Evolutionary conservation across 306 rosid species (phyloP).

Genomic region (Hylodesmum podocarpum): DNA sequence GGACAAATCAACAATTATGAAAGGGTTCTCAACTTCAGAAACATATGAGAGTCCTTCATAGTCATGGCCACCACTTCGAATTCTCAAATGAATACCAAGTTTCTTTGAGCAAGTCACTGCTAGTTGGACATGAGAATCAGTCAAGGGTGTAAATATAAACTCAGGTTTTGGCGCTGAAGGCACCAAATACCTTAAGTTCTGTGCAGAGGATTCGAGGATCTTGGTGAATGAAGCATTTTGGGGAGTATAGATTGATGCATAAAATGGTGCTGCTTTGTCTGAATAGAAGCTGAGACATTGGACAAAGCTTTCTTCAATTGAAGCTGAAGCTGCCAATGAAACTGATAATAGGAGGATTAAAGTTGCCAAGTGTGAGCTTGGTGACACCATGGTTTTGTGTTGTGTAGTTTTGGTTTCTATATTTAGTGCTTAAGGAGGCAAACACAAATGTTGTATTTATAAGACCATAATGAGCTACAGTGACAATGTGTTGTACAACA

Average conservation of each 20-base stretch:
- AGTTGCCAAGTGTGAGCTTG: constrained; percentile 19
- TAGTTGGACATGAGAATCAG: constrained; percentile 63
- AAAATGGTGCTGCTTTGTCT: constrained; percentile 42
- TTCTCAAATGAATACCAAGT: constrained; percentile 55
- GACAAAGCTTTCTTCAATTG: constrained; percentile 41
- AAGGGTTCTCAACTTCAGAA: constrained; percentile 55
- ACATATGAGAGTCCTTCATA: constrained; percentile 84
- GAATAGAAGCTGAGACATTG: constrained; percentile 48
- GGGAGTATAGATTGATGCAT: constrained; percentile 33
- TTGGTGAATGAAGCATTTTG: constrained; percentile 37
- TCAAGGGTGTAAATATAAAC: constrained; percentile 62
- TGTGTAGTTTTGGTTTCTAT: constrained; percentile 15
- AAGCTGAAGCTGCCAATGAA: constrained; percentile 41
- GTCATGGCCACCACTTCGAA: constrained; percentile 86
- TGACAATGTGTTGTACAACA: background rate
- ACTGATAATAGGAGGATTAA: constrained; percentile 38
- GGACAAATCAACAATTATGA: constrained; percentile 55
- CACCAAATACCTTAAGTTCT: constrained; percentile 50
- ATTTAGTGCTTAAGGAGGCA: constrained; percentile 20
- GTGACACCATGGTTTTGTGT: constrained; percentile 38
- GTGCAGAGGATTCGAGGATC: constrained; percentile 54
- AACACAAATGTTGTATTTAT: constrained; percentile 12
- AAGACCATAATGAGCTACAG: background rate
- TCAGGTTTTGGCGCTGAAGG: constrained; percentile 67
- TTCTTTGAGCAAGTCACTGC: constrained; percentile 65